phyloP scores from a whole-genome alignment of 345 rosid genomes.

The Dipteronia sinensis region DNA sequence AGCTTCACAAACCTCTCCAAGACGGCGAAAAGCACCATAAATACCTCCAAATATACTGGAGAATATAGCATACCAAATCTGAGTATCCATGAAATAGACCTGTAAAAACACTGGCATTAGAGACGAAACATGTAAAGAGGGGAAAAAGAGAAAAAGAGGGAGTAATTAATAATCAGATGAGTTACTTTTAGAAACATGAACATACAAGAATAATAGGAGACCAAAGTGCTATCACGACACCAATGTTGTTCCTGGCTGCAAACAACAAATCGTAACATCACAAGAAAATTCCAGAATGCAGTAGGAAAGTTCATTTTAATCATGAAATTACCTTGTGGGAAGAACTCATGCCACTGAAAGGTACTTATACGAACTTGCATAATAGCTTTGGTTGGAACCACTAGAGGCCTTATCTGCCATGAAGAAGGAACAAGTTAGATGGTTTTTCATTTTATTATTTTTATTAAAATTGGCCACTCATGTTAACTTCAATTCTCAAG shows the following conservation, averaged over 20 bases:
- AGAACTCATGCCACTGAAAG: constrained; percentile 67
- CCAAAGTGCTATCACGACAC: constrained; percentile 58
- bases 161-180: not conserved
- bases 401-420: constrained; percentile 62
- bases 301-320: not conserved
- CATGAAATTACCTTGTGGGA: constrained; percentile 55
- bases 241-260: constrained; percentile 54
- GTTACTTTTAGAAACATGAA: constrained; percentile 8
- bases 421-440: constrained; percentile 16
- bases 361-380: constrained; percentile 38
- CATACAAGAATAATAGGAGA: constrained; percentile 53
- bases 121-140: not conserved
- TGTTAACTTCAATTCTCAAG: not conserved
- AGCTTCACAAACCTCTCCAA: constrained; percentile 50
- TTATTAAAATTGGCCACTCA: not conserved
- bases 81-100: constrained; percentile 68
- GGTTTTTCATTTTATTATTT: not conserved
- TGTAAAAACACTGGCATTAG: constrained; percentile 19
- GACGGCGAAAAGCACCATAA: constrained; percentile 60
- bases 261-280: constrained; percentile 18
- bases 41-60: constrained; percentile 60
- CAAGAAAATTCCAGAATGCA: constrained; percentile 6
- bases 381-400: constrained; percentile 59
- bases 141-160: not conserved
- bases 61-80: constrained; percentile 63